Evolutionary conservation across 306 rosid species (phyloP).

Genomic region (Castanea crenata): DNA sequence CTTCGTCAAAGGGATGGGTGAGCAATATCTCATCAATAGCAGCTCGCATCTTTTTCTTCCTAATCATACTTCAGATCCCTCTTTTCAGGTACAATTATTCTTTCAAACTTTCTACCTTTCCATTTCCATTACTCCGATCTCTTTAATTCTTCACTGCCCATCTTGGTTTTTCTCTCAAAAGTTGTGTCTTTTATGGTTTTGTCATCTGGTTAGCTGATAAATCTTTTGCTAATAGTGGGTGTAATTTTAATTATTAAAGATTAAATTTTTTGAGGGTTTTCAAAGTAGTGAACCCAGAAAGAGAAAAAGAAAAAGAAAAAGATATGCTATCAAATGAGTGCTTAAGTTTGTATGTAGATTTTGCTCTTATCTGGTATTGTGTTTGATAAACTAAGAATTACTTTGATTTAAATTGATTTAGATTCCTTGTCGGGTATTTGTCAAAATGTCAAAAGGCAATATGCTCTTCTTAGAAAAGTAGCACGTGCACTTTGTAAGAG

Average conservation of each 20-base stretch:
- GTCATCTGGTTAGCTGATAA: neutral
- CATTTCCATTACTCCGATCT: neutral
- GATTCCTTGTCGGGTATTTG: neutral
- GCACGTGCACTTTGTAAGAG: too few relatives aligned
- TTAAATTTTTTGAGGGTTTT: neutral
- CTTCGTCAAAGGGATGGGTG: slow-evolving; percentile 52
- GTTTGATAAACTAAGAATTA: neutral
- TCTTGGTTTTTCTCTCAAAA: neutral
- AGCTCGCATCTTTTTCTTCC: slow-evolving; percentile 63
- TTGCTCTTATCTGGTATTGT: neutral
- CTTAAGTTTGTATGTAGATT: neutral
- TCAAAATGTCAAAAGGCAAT: neutral
- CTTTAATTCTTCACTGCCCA: neutral
- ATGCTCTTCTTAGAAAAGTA: neutral
- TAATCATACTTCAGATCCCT: slow-evolving; percentile 87
- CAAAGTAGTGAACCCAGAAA: neutral
- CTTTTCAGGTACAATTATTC: slow-evolving; percentile 70
- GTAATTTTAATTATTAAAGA: too few relatives aligned
- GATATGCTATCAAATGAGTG: neutral
- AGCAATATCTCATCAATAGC: slow-evolving; percentile 50
- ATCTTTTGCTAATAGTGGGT: neutral
- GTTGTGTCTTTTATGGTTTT: neutral
- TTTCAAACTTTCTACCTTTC: neutral
- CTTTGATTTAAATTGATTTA: neutral
- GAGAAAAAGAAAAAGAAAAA: neutral